Evolutionary conservation across 2,329 filamentous ascomycete species (phyloP).

Genomic region (Diaporthe sp.): DNA sequence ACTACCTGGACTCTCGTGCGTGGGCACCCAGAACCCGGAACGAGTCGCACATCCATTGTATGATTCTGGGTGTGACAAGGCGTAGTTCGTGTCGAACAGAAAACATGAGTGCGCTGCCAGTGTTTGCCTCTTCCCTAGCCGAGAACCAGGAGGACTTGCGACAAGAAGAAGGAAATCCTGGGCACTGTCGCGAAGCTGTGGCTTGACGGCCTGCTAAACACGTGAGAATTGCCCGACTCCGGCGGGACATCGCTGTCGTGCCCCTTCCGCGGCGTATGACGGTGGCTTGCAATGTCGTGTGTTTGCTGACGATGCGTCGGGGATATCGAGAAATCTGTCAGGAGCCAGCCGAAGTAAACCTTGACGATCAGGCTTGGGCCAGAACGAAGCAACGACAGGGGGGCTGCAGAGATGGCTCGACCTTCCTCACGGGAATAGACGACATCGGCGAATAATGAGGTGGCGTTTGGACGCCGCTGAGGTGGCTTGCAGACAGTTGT

Average conservation of each 20-base stretch:
- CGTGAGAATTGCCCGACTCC: constrained; percentile 17
- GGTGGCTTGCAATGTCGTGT: constrained; percentile 8
- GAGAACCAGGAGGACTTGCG: not conserved
- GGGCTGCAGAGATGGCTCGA: constrained; percentile 14
- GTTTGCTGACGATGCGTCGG: constrained; percentile 21
- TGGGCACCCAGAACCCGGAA: constrained; percentile 14
- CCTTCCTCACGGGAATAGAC: constrained; percentile 31
- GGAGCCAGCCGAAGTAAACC: constrained; percentile 12
- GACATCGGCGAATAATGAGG: constrained; percentile 19
- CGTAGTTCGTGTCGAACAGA: constrained; percentile 10
- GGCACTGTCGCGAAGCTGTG: not conserved
- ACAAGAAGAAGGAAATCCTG: not conserved
- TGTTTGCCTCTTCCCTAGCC: constrained; percentile 4
- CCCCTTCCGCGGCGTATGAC: not conserved
- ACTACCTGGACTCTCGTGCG: not conserved
- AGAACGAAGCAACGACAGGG: constrained; percentile 16
- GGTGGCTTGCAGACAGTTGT: constrained; percentile 40
- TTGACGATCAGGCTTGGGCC: constrained; percentile 15
- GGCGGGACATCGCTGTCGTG: not conserved
- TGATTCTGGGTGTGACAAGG: not conserved
- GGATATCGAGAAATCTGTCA: constrained; percentile 13
- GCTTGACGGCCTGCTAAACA: constrained; percentile 14
- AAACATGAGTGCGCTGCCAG: constrained; percentile 21
- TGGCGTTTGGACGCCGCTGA: constrained; percentile 26
- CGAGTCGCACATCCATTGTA: constrained; percentile 1